Percentiles rank a stretch among this genome's conserved stretches.
phyloP scores from a whole-genome alignment of 1,284 basidiomycete genomes.

The Irpex lacteus region DNA sequence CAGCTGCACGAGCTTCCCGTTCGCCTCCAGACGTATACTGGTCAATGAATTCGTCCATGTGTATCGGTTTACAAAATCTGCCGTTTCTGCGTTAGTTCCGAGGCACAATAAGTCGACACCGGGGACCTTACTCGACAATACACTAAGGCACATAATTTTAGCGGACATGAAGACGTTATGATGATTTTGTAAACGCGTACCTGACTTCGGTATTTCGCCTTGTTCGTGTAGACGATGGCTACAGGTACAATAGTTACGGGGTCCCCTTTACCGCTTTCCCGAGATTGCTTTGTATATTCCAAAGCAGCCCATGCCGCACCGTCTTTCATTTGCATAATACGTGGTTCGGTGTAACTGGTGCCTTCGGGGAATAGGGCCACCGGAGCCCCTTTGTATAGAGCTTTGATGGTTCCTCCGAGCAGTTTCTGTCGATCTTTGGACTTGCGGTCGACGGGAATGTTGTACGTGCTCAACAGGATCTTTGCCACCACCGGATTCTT shows the following conservation, averaged over 20 bases:
- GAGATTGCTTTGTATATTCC: conserved; percentile 84
- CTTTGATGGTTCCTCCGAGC: conserved; percentile 90
- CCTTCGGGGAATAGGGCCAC: conserved; percentile 97
- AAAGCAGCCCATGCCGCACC: conserved; percentile 95
- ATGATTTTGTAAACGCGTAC: conserved; percentile 30
- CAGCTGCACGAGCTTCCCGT: conserved; percentile 74
- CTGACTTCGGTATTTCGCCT: conserved; percentile 87
- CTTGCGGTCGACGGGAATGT: conserved; percentile 94
- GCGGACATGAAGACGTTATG: conserved; percentile 6
- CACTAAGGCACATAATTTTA: conserved; percentile 43
- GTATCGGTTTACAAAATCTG: conserved; percentile 83
- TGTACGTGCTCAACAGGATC: conserved; percentile 86
- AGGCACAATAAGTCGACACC: neutral
- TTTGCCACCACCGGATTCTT: conserved; percentile 70
- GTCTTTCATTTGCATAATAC: conserved; percentile 92
- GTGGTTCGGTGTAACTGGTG: conserved; percentile 86
- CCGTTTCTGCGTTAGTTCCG: neutral
- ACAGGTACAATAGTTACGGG: conserved; percentile 71
- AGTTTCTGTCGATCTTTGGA: conserved; percentile 64
- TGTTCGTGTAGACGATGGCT: conserved; percentile 92
- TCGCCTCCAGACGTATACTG: conserved; percentile 75
- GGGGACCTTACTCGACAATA: conserved; percentile 60
- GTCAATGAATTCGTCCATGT: conserved; percentile 69
- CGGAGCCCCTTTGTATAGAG: conserved; percentile 72
- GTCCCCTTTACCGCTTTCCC: conserved; percentile 42